These are phyloP conservation scores for Ogataea wickerhamii DNA, from an alignment of 805 yeast species.

Conservation along the genomic window DNA sequence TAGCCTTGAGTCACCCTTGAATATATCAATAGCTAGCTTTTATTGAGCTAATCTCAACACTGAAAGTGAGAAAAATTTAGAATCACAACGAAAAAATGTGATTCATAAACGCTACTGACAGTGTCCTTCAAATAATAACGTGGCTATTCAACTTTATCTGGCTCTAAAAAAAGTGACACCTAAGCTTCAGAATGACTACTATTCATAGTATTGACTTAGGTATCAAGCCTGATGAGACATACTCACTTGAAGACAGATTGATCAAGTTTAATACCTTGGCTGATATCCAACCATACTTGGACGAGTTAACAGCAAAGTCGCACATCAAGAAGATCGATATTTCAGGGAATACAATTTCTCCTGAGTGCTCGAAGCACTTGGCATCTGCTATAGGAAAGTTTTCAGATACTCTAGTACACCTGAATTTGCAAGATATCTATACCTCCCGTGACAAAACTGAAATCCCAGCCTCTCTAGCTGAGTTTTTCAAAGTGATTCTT, in stretches of 20 bases:
- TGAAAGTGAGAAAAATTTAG: too few relatives aligned
- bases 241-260: conserved; percentile 70
- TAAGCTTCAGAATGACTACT: conserved; percentile 40
- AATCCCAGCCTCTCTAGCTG: conserved; percentile 78
- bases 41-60: too few relatives aligned
- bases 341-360: conserved; percentile 92
- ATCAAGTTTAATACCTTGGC: conserved; percentile 67
- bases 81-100: too few relatives aligned
- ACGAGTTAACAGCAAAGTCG: conserved; percentile 43
- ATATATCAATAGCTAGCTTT: too few relatives aligned
- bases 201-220: conserved; percentile 31
- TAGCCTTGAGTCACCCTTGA: too few relatives aligned
- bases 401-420: conserved; percentile 51
- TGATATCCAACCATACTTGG: conserved; percentile 70
- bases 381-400: conserved; percentile 50
- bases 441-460: conserved; percentile 94
- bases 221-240: conserved; percentile 45
- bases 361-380: conserved; percentile 75
- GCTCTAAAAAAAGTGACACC: too few relatives aligned
- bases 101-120: too few relatives aligned
- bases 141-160: too few relatives aligned
- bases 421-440: conserved; percentile 87
- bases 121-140: too few relatives aligned
- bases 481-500: conserved; percentile 69
- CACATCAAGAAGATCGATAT: conserved; percentile 61